Evolutionary conservation across 306 rosid genomes (phyloP).

Genomic region (Vigna unguiculata): DNA sequence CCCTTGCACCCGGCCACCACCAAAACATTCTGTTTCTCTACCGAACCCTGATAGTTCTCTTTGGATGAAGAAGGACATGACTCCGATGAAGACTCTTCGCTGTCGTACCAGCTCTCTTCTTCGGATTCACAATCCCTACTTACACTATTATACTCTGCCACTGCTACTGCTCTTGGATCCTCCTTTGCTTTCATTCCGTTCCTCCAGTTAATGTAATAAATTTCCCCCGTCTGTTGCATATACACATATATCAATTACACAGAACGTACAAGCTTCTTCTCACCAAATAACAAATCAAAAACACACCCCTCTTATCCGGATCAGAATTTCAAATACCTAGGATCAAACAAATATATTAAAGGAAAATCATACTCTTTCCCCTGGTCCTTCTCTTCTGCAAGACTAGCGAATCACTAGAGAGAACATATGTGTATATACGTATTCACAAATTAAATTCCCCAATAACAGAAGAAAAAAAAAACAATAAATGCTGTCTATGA

Average conservation of each 20-base stretch:
- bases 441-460: conserved; percentile 1
- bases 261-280: too few relatives aligned
- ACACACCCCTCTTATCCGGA: conserved; percentile 21
- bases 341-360: conserved; percentile 13
- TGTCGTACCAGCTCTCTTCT: conserved; percentile 75
- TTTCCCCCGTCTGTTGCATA: conserved; percentile 83
- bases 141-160: conserved; percentile 45
- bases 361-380: not conserved
- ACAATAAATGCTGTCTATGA: not conserved
- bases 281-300: not conserved
- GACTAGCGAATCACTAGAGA: not conserved
- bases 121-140: conserved; percentile 63
- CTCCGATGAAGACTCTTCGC: conserved; percentile 83
- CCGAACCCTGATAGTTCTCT: conserved; percentile 38
- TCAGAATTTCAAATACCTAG: not conserved
- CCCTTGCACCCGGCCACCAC: conserved; percentile 97
- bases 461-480: conserved; percentile 7
- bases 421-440: too few relatives aligned
- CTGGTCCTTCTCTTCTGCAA: conserved; percentile 1
- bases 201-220: conserved; percentile 95
- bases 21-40: conserved; percentile 64
- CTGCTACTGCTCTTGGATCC: conserved; percentile 69
- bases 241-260: not conserved
- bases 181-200: conserved; percentile 91
- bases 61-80: conserved; percentile 57